Evolutionary conservation across 129 eudicot species (phyloP), one percentile per base, ranked within the genome.

Genomic region (Centrapalus pauciflorus): DNA sequence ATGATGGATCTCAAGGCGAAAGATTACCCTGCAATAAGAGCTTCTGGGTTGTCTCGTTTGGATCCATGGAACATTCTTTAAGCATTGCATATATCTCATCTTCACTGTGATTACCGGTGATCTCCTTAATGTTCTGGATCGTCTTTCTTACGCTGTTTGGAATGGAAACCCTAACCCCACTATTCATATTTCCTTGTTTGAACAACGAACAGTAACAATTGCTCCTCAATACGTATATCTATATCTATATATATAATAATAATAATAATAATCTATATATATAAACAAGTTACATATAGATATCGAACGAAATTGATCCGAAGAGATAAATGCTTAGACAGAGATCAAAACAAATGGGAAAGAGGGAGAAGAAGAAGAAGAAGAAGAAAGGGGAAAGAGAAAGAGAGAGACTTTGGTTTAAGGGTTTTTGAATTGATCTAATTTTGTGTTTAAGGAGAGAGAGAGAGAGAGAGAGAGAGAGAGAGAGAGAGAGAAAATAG

Each of bases 91-190:
- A 92, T 28, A 92, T 86, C 79, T 92, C 98, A 55, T 88, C 98
- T 10, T 92, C 98, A 63, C 80, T 75, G 61, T 92, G 91, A 65
- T 74, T 85, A 23, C 95, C 95, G 1, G 87, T 74, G 81, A 85
- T 88, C 89, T 92, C 98, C 82, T 88, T 88, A 1, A 92, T 83
- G 74, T 83, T 79, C 57, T 92, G 87, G 85, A 92, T 92, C 92
- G 66, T 80, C 74, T 84, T 81, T 67, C 73, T 70, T 23, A 80
- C 87, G 64, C 37, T 85, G 79, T 66, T 74, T 45, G 97, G 97
- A 62, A 87, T 87, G 72, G 84, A 72, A 74, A 80, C 85, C 89
- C 87, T 80, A 67, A 17, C 84, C 40, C 90, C 84, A 74, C 76
- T 71, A 71, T 79, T 82, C 84, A 80, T 80, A 40, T 35, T 55